Evolutionary conservation across 2,329 filamentous ascomycete species (phyloP), one percentile per base, ranked within the genome.

Genomic region (Paecilomyces niveus): DNA sequence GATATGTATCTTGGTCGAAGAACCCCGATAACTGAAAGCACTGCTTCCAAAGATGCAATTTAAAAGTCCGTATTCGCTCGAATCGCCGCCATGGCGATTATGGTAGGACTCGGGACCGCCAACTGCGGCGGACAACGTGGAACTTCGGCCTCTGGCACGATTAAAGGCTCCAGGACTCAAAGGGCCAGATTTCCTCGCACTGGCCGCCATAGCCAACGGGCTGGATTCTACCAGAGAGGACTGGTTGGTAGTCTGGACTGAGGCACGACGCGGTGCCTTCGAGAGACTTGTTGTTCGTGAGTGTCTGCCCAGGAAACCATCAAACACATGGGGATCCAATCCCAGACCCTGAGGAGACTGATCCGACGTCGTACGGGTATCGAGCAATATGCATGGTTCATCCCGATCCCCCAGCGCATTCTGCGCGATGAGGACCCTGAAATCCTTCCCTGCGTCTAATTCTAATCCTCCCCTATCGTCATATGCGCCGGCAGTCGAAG

Each of bases 41-140:
- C 80, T 80, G 61, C 82, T 83, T 29, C 83, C 83, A 66, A 85
- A 85, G 67, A 85, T 85, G 68, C 83, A 85, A 61, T 84, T 83
- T 58, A 85, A 64, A 69, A 70, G 73, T 67, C 71, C 80, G 66
- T 68, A 78, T 72, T 84, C 82, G 53, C 80, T 80, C 10, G 78
- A 77, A 63, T 84, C 81, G 32, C 75, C 65, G 39, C 73, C 65
- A 58, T 69, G 65, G 18, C 74, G 73, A 26, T 70, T 72, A 57
- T 69, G 70, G n/a, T 72, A 69, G 55, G 64, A 63, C 54, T 73
- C 76, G 58, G 68, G 64, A 59, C 66, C 64, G 33, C 66, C 67
- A 24, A 68, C 68, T 2, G 65, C 62, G 3, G 70, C 70, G 13
- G 76, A 74, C 54, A 78, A 68, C 8, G 77, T 78, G n/a, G 76